These are phyloP conservation scores for Xylaria sp. DNA, from an alignment of 2,329 filamentous ascomycete genomes.

Conservation along the genomic window DNA sequence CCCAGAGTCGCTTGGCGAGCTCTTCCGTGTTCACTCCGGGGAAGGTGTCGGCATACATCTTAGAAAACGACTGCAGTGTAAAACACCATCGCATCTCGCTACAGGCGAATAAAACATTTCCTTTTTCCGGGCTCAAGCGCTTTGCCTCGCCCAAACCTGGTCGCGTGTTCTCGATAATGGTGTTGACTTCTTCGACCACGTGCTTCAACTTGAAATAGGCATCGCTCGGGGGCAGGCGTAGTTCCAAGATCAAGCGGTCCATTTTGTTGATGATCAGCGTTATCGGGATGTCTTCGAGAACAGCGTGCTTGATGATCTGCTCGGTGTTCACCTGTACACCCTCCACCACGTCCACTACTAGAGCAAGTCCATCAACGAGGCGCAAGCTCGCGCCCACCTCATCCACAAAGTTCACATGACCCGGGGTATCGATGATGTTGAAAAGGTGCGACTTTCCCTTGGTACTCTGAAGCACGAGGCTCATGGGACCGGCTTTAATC, in stretches of 20 bases:
- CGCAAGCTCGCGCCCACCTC: conserved; percentile 87
- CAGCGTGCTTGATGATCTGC: conserved; percentile 92
- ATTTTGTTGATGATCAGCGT: conserved; percentile 95
- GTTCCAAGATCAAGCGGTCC: conserved; percentile 87
- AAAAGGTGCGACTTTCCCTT: conserved; percentile 92
- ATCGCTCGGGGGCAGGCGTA: conserved; percentile 89
- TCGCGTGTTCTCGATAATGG: conserved; percentile 79
- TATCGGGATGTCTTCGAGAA: conserved; percentile 81
- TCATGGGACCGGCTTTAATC: conserved; percentile 92
- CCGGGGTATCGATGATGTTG: conserved; percentile 93
- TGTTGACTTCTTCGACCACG: conserved; percentile 98
- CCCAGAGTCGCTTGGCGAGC: conserved; percentile 84
- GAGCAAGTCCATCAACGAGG: conserved; percentile 82
- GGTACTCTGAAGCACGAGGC: conserved; percentile 77
- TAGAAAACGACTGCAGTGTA: conserved; percentile 86
- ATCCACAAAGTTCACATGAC: conserved; percentile 97
- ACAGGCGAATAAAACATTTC: conserved; percentile 96
- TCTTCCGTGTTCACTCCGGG: conserved; percentile 74
- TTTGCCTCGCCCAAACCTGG: conserved; percentile 74
- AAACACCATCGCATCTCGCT: conserved; percentile 96
- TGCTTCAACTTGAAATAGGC: conserved; percentile 99
- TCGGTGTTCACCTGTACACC: conserved; percentile 99
- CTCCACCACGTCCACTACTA: conserved; percentile 94
- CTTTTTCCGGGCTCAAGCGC: conserved; percentile 89
- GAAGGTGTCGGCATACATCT: conserved; percentile 91